Base-by-base conservation (phyloP, 116 monocot genomes). In the Dioscorea cayenensis region DNA sequence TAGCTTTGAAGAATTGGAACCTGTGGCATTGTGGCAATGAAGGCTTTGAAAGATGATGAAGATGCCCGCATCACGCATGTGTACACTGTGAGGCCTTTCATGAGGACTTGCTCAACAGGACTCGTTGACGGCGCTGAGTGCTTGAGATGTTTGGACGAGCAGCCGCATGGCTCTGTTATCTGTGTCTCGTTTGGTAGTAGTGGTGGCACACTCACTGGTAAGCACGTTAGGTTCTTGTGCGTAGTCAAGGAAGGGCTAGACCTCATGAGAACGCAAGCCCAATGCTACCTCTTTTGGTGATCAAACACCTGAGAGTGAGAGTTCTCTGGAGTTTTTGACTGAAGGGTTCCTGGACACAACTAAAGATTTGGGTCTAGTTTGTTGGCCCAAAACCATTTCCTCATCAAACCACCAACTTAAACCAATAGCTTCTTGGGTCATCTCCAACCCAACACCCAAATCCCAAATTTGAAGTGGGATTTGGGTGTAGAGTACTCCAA, bases 131-230 rank as follows among this genome's bases (percentile, higher is more conserved):
- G 14, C 6, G 28, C 2, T 28, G 52, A 55, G 7, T 69, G 69
- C 14, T 55, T 69, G 52, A 29, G 16, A 17, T 69, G 69, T 55
- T 19, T 69, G 52, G 52, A 69, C 28, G 52, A 51, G 52, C 69
- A 69, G 69, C 69, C 7, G 3, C 4, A 4, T 17, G 51, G 69
- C 1, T 68, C 50, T 6, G 49, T 68, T 12, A 49, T 68, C 19
- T 27, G 8, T 62, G 58, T 62, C 7, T 19, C 61, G 23, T 9
- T 62, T 22, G 61, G 61, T 8, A 62, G 61, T 8, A 62, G 23
- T 11, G 61, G 61, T 21, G 61, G 8, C 52, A 22, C 61, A 3
- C 20, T 62, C 21, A 62, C 21, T 21, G 3, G 8, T 19, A 5
- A 62, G 18, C 61, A 62, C 1, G 6, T 22, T 0, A 4, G 11